Conservation (phyloP, 1,284 basidiomycete genomes). For the Leccinum fallax region DNA sequence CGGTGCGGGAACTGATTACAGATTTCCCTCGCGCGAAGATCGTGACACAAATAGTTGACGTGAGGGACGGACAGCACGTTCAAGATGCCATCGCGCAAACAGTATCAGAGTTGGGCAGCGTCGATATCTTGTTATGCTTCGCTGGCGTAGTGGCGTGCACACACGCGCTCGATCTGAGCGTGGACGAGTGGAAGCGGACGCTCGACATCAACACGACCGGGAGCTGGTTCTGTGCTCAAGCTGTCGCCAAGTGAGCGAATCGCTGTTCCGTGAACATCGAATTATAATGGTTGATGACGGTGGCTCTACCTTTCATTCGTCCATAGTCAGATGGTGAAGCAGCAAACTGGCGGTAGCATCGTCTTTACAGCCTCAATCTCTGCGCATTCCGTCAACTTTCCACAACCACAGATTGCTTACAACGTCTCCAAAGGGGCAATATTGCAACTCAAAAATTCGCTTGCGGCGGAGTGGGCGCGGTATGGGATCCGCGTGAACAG, state of each 20-base stretch:
- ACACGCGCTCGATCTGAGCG: conserved; percentile 34
- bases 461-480: conserved; percentile 44
- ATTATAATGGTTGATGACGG: background rate
- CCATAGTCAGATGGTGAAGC: conserved; percentile 41
- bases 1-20: conserved; percentile 30
- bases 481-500: conserved; percentile 47
- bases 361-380: conserved; percentile 47
- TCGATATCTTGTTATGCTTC: conserved; percentile 44
- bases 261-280: background rate
- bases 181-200: conserved; percentile 40
- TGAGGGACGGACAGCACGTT: conserved; percentile 37
- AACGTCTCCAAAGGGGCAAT: conserved; percentile 35
- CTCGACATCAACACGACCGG: conserved; percentile 47
- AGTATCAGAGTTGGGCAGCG: conserved; percentile 33
- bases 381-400: conserved; percentile 43
- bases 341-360: conserved; percentile 43
- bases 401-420: conserved; percentile 41
- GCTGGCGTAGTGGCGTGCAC: conserved; percentile 42
- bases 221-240: conserved; percentile 45
- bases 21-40: conserved; percentile 42
- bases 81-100: conserved; percentile 33
- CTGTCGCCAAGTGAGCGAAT: conserved; percentile 36
- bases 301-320: background rate
- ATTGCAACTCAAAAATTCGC: conserved; percentile 24
- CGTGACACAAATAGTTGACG: conserved; percentile 38